phyloP scores from a whole-genome alignment of 2,329 filamentous ascomycete species.

The Ceratocystiopsis sp. region DNA sequence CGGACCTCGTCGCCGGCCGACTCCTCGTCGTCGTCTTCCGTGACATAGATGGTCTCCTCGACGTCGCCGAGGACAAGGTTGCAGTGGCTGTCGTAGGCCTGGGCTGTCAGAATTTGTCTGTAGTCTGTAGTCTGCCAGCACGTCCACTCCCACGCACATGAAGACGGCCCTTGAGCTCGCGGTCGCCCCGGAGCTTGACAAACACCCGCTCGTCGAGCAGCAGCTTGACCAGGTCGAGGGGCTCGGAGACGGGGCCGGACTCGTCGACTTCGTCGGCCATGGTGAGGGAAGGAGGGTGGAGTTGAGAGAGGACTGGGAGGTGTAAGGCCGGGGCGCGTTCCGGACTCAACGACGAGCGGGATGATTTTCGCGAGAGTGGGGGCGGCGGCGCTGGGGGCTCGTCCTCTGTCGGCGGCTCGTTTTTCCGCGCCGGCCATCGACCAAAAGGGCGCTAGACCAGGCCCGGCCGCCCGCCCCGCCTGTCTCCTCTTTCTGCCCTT shows the following conservation, averaged over 20 bases:
- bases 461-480: too few species aligned
- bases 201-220: conserved; percentile 93
- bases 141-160: conserved; percentile 34
- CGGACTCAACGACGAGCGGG: too few species aligned
- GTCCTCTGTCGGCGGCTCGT: too few species aligned
- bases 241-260: conserved; percentile 61
- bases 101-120: not conserved
- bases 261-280: conserved; percentile 80
- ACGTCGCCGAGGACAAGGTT: conserved; percentile 93
- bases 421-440: too few species aligned
- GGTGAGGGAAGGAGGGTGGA: too few species aligned
- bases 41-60: conserved; percentile 88
- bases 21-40: conserved; percentile 72
- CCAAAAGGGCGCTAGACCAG: too few species aligned
- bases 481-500: too few species aligned
- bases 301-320: too few species aligned
- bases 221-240: conserved; percentile 86
- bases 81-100: conserved; percentile 99
- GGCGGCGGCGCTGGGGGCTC: too few species aligned
- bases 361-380: too few species aligned
- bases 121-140: conserved; percentile 5
- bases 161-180: conserved; percentile 85
- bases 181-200: conserved; percentile 89
- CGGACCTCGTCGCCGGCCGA: conserved; percentile 41
- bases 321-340: too few species aligned